Evolutionary conservation across 2,329 filamentous ascomycete genomes (phyloP), one percentile per base, ranked within the genome.

Genomic region (Colletotrichum ledebouriae): DNA sequence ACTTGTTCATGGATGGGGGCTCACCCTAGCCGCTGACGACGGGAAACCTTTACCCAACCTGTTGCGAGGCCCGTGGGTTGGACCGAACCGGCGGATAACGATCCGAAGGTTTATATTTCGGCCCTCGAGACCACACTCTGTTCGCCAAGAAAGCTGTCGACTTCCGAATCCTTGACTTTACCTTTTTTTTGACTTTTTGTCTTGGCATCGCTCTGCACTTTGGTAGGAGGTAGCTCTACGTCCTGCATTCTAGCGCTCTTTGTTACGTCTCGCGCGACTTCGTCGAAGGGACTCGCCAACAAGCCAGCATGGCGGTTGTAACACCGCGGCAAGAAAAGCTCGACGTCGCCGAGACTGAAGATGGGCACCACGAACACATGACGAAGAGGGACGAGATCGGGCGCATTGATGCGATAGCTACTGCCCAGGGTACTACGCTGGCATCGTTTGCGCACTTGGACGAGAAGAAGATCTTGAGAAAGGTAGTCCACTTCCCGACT

Each of bases 401-500:
- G n/a, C 59, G 47, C 3, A 59, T 59, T 5, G 63, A 59, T 10
- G 63, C 63, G 4, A 20, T 58, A 2, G 56, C 63, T 3, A 56
- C 67, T 3, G 67, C 22, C 2, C 59, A 47, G 15, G 63, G 46
- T 3, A 58, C 52, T 1, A 70, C 67, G 3, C 39, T 59, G 1
- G 70, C 57, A 6, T 60, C 67, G 1, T 73, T 73, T 63, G 78
- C 78, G 1, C 80, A 83, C 59, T 71, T 88, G 17, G 82, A 86
- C 59, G 86, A 90, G 75, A 89, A 86, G 75, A 85, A 81, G 64
- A 82, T 91, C 12, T 73, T 91, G 33, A 80, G 87, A 69, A 90
- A 86, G 78, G 83, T 84, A 49, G 11, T 69, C 2, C 15, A 15
- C n/a, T 13, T 20, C 0, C 7, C 9, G 3, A 53, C 1, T n/a